Evolutionary conservation across 495 filamentous ascomycete species (phyloP).

Genomic region (Penicillium canescens): DNA sequence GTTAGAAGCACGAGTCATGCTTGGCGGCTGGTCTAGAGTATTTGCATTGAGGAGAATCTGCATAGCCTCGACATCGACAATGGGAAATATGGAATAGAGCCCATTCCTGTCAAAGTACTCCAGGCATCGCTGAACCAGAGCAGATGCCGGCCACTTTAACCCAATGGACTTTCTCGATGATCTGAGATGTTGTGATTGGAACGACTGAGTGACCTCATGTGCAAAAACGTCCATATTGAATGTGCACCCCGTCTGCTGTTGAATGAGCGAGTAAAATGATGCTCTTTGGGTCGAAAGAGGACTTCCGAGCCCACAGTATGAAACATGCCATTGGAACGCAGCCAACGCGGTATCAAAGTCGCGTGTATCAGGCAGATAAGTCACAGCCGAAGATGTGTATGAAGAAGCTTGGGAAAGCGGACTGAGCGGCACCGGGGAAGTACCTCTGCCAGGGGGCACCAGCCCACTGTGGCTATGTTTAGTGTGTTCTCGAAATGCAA

Average conservation of each 20-base stretch:
- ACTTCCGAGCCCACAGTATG: constrained; percentile 23
- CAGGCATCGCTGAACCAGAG: constrained; percentile 20
- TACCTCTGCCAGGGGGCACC: neutral
- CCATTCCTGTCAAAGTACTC: constrained; percentile 20
- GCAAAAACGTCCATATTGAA: constrained; percentile 27
- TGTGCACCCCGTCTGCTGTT: constrained; percentile 14
- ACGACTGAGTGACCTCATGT: constrained; percentile 11
- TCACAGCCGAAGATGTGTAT: neutral
- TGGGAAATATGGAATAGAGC: constrained; percentile 29
- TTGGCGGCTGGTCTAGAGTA: constrained; percentile 12
- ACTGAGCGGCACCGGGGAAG: constrained; percentile 1
- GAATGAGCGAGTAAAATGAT: constrained; percentile 18
- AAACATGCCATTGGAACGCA: constrained; percentile 22
- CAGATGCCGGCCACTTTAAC: constrained; percentile 18
- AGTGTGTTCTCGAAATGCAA: constrained; percentile 7
- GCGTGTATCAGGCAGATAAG: constrained; percentile 14
- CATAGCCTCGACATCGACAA: constrained; percentile 19
- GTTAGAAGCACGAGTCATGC: constrained; percentile 10
- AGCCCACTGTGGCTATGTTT: neutral
- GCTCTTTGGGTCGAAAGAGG: constrained; percentile 16
- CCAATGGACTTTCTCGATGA: neutral
- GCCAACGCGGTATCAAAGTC: constrained; percentile 22
- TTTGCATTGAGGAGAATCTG: constrained; percentile 16
- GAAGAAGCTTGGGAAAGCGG: neutral
- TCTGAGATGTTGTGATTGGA: constrained; percentile 3